Evolutionary conservation across 139 green algal genomes (phyloP), one percentile per base, ranked within the genome.

Genomic region (Parachlorella kessleri): DNA sequence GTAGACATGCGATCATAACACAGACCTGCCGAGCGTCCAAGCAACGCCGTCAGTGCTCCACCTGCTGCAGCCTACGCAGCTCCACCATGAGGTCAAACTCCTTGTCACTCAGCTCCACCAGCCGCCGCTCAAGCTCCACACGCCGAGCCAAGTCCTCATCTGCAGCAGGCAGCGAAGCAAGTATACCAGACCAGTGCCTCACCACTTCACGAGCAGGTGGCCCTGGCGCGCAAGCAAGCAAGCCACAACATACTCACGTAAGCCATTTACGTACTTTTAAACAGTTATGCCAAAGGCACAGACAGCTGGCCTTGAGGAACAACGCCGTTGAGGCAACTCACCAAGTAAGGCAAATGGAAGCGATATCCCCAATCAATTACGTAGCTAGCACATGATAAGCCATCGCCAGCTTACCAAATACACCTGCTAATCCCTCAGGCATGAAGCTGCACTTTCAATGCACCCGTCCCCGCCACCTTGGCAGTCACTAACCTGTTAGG

Each of bases 1-100:
- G n/a, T n/a, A n/a, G n/a, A n/a, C n/a, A n/a, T n/a, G n/a, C n/a
- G n/a, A n/a, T n/a, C n/a, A n/a, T n/a, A n/a, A n/a, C n/a, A n/a
- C n/a, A n/a, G n/a, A n/a, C n/a, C n/a, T n/a, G n/a, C n/a, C n/a
- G n/a, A n/a, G n/a, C n/a, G n/a, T n/a, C n/a, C n/a, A n/a, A n/a
- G n/a, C n/a, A n/a, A n/a, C n/a, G n/a, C 66, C 32, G 21, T 59
- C 69, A 82, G 28, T 64, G n/a, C 53, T 83, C 70, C 53, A 32
- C n/a, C 26, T 59, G 24, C 42, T 30, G 30, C 40, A 83, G 59
- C 53, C 41, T 42, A 33, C 54, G 38, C 48, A 86, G 66, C 55
- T 86, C 72, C 9, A 65, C 55, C 81, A 86, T 83, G 21, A 86
- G 71, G 38, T 37, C 40, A 28, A 24, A 53, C 67, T 86, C 81